Base-by-base conservation (phyloP, 163 green algal species). In the Prototheca cutis region DNA sequence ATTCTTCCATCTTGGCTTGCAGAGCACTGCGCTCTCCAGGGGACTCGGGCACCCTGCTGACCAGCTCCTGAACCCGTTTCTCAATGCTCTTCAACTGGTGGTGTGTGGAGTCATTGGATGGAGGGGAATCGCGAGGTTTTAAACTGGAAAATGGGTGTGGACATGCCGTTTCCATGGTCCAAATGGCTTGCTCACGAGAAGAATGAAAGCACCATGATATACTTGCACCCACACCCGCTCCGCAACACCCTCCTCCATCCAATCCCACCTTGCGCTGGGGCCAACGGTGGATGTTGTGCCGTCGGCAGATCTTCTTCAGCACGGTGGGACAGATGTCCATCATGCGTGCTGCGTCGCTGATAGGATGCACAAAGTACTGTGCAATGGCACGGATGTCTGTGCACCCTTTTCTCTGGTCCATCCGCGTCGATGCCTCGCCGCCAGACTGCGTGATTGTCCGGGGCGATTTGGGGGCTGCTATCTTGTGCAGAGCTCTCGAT, bases 301-400 rank as follows among this genome's bases (percentile, higher is more conserved):
- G 13, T 25, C 52, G 52, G 29, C 52, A 58, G n/a, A 58, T 58
- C 30, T 58, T 58, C 29, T 58, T 58, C 28, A 58, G n/a, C 8
- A 58, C 52, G 30, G 52, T 58, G 6, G 52, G 52, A 42, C 52
- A 58, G 29, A 58, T 58, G 52, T 58, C 52, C 52, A 58, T 40
- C 18, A 40, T 27, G 6, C 29, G 52, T 15, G 52, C 52, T 19
- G 52, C 52, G 17, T 58, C 52, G 52, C n/a, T 58, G 52, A 58
- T 58, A 13, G 52, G 52, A 30, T 58, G 25, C 15, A 8, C 5
- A 24, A 58, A 58, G 52, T 58, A 58, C 17, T 10, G 52, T 29
- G 30, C 30, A 10, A 58, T 25, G 28, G 27, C 5, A 6, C 29
- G 52, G n/a, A 58, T 58, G 52, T 58, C 30, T 25, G 30, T 58